Conservation (phyloP, 2,329 filamentous ascomycete species). For the Ascochyta pisi region DNA sequence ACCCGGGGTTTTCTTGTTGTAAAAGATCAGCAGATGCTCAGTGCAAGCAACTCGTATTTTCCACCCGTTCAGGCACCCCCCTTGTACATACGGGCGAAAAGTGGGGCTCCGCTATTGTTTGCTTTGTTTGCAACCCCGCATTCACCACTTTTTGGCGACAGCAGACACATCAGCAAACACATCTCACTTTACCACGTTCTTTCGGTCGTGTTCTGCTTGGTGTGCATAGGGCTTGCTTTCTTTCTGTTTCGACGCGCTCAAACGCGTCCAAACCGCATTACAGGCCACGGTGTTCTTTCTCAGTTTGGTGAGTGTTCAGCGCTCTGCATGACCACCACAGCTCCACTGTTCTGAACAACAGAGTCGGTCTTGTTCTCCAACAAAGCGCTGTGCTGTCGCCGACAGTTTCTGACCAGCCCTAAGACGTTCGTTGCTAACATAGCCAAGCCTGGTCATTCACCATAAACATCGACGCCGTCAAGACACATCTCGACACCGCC, state of each 20-base stretch:
- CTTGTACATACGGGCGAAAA: neutral
- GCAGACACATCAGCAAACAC: neutral
- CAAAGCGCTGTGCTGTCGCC: neutral
- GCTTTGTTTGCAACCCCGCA: conserved; percentile 9
- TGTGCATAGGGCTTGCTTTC: neutral
- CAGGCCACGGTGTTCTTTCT: conserved; percentile 14
- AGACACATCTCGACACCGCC: too few species aligned
- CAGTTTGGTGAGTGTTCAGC: neutral
- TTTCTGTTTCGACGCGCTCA: neutral
- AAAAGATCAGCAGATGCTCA: too few species aligned
- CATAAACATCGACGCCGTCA: neutral
- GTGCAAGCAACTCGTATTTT: too few species aligned
- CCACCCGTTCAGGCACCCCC: too few species aligned
- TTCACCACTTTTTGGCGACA: neutral
- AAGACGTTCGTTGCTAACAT: too few species aligned
- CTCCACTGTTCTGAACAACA: neutral
- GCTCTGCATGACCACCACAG: neutral
- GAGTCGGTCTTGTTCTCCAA: neutral
- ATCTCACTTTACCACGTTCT: neutral
- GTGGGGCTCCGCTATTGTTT: conserved; percentile 4
- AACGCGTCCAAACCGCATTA: neutral
- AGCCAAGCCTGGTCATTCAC: neutral
- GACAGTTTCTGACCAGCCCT: neutral
- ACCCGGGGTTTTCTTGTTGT: too few species aligned
- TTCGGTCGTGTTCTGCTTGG: neutral